Evolutionary conservation across 1,284 basidiomycete genomes (phyloP), one percentile per base, ranked within the genome.

Genomic region (Xanthoconium separans): DNA sequence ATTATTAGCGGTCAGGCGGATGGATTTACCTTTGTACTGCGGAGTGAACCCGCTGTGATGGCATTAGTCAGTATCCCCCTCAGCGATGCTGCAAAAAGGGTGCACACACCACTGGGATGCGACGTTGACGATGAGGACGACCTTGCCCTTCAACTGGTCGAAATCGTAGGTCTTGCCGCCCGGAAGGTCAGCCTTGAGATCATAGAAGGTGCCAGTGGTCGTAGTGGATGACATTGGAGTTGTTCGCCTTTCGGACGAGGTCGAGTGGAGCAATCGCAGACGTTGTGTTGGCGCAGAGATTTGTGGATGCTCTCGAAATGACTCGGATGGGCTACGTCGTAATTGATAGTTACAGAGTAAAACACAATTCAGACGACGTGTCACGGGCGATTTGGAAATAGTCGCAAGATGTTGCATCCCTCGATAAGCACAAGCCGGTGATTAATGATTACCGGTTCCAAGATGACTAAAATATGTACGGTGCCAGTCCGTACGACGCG

Each of bases 41-140:
- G 90, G 88, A 7, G 92, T 93, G 65, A 95, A 92, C 31, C 93
- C 92, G 66, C 91, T 90, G 55, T 20, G 51, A 40, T 39, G 33
- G 20, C 33, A 16, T 55, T 37, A 7, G 51, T 53, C 41, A 52
- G 50, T 41, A 13, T 47, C 29, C 40, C n/a, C 16, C 30, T 30
- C 24, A 18, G 18, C 5, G 11, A 27, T 13, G 6, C 3, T 22
- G 43, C 22, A 13, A 56, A 42, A 12, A 15, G 30, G 12, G 2
- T 40, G 36, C 12, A 65, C 80, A 46, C 63, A 89, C 88, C 88
- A 90, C 63, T 82, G 74, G 10, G 87, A 89, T 22, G 88, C 88
- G 48, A 81, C 79, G 64, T 91, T 91, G 53, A 90, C 88, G 53
- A 91, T 75, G 45, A 91, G 75, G 39, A 89, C 85, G 20, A 87